These are phyloP conservation scores for Letharia lupina DNA, from an alignment of 495 filamentous ascomycete genomes.

Conservation along the genomic window DNA sequence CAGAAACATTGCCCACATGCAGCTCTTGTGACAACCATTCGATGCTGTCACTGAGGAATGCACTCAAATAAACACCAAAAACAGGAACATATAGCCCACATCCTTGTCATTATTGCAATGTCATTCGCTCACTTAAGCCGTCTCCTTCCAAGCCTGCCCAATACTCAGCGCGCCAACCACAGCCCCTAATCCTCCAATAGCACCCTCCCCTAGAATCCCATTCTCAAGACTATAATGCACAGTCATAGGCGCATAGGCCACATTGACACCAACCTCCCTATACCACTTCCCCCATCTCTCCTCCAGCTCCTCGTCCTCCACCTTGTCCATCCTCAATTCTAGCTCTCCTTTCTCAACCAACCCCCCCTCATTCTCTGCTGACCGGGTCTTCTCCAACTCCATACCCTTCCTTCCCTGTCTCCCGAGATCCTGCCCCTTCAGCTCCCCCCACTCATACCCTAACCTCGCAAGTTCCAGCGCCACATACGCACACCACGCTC, in stretches of 20 bases:
- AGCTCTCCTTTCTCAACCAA: slow-evolving; percentile 39
- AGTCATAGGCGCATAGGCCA: slow-evolving; percentile 52
- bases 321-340: slow-evolving; percentile 31
- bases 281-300: slow-evolving; percentile 28
- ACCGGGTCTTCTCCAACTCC: slow-evolving; percentile 28
- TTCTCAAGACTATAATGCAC: slow-evolving; percentile 76
- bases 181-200: slow-evolving; percentile 56
- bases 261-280: slow-evolving; percentile 33
- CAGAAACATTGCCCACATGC: background rate
- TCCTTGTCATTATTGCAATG: background rate
- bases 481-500: slow-evolving; percentile 74
- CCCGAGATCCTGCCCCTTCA: slow-evolving; percentile 27
- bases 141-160: slow-evolving; percentile 50
- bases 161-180: slow-evolving; percentile 61
- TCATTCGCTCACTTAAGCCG: slow-evolving; percentile 5
- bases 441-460: slow-evolving; percentile 39
- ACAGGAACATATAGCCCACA: background rate
- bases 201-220: slow-evolving; percentile 51
- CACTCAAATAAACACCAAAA: too few relatives aligned
- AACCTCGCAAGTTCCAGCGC: slow-evolving; percentile 65
- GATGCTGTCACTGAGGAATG: too few relatives aligned
- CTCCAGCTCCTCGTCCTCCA: slow-evolving; percentile 46
- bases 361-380: slow-evolving; percentile 37
- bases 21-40: too few relatives aligned
- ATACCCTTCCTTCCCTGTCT: slow-evolving; percentile 24